Conservation (phyloP, 306 rosid species). For the Mucuna pruriens region DNA sequence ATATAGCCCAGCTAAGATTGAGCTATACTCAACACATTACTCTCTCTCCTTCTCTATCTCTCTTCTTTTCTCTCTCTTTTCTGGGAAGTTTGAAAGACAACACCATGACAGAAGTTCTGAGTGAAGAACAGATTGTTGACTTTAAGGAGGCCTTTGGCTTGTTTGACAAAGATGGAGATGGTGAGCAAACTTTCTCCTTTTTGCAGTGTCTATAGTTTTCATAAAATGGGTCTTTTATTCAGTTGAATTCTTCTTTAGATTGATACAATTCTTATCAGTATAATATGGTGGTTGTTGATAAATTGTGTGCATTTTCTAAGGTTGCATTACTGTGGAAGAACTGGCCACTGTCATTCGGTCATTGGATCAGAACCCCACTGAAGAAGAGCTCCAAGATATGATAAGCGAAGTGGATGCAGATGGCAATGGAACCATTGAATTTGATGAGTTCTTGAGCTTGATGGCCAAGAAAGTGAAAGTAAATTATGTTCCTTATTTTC, state of each 20-base stretch:
- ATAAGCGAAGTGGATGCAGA: slow-evolving; percentile 84
- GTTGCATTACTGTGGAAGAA: slow-evolving; percentile 96
- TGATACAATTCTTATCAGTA: not conserved
- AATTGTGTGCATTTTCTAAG: slow-evolving; percentile 45
- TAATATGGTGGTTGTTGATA: not conserved
- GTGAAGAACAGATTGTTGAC: slow-evolving; percentile 89
- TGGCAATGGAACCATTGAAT: slow-evolving; percentile 97
- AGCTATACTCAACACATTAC: slow-evolving; percentile 56
- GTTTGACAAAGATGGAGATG: slow-evolving; percentile 97
- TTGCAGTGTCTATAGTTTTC: not conserved
- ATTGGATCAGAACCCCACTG: slow-evolving; percentile 94
- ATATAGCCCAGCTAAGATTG: slow-evolving; percentile 86
- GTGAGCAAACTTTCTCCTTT: slow-evolving; percentile 49
- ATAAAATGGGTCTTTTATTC: not conserved
- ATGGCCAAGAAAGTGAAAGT: slow-evolving; percentile 96
- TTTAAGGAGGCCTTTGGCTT: slow-evolving; percentile 91
- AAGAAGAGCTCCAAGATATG: slow-evolving; percentile 91
- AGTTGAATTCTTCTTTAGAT: not conserved
- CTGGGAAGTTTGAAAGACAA: not conserved
- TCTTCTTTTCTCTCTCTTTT: slow-evolving; percentile 25
- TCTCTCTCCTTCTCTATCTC: slow-evolving; percentile 32
- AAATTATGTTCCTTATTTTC: not conserved
- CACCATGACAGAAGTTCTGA: slow-evolving; percentile 70
- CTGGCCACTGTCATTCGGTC: slow-evolving; percentile 92
- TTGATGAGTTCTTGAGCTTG: slow-evolving; percentile 80